A percentile compares a stretch with the other conserved stretches of the same genome.
phyloP scores from a whole-genome alignment of 2,329 filamentous ascomycete species.

The Verticillium isaacii region DNA sequence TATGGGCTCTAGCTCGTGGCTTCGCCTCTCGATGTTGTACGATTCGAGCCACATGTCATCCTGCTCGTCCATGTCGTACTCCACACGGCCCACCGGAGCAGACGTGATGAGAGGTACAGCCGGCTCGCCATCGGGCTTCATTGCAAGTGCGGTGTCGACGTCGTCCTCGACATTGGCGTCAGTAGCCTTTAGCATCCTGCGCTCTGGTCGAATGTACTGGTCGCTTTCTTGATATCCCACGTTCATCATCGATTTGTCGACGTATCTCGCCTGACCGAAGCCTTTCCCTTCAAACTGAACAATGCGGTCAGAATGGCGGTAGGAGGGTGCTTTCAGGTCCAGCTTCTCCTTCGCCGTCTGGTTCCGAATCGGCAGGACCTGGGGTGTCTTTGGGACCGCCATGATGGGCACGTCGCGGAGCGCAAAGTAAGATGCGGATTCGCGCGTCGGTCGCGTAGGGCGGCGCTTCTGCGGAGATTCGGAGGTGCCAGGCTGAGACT shows the following conservation, averaged over 20 bases:
- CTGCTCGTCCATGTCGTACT: slow-evolving; percentile 99
- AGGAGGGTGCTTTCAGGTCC: slow-evolving; percentile 71
- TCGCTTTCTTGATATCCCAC: slow-evolving; percentile 96
- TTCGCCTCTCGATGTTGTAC: slow-evolving; percentile 72
- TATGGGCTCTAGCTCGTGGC: slow-evolving; percentile 72
- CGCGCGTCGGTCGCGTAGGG: slow-evolving; percentile 41
- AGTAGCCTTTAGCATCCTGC: slow-evolving; percentile 61
- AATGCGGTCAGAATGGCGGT: slow-evolving; percentile 74
- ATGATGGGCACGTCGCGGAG: slow-evolving; percentile 33
- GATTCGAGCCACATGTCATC: slow-evolving; percentile 93
- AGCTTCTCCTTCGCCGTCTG: slow-evolving; percentile 77
- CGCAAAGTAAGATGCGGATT: slow-evolving; percentile 49
- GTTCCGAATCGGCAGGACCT: slow-evolving; percentile 70
- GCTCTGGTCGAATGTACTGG: slow-evolving; percentile 74
- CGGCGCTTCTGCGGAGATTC: slow-evolving; percentile 37
- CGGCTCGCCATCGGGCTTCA: slow-evolving; percentile 54
- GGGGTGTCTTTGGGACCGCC: slow-evolving; percentile 49
- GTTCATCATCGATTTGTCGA: slow-evolving; percentile 93
- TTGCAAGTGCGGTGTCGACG: slow-evolving; percentile 36
- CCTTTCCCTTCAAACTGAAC: slow-evolving; percentile 78
- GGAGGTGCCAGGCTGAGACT: slow-evolving; percentile 23
- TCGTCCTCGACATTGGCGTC: slow-evolving; percentile 59
- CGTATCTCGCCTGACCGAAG: slow-evolving; percentile 81
- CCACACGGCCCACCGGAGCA: slow-evolving; percentile 69
- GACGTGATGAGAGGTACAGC: slow-evolving; percentile 33